Conservation (phyloP, 768 basidiomycete genomes). For the Amanita inopinata region DNA sequence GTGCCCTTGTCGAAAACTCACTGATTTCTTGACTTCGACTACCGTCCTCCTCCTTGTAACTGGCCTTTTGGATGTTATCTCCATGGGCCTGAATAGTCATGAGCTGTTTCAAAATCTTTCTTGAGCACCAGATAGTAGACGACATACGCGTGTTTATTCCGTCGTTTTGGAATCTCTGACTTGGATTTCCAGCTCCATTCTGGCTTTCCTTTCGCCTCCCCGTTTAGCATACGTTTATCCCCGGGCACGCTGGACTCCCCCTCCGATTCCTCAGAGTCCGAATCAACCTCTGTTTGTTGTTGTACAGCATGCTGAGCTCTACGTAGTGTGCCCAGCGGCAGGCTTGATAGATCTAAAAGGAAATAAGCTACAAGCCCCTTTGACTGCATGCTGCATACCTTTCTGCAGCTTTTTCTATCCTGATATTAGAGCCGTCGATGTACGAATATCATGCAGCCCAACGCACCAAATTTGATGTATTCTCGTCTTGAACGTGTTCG, state of each 20-base stretch:
- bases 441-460: background rate
- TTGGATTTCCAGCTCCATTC: constrained; percentile 34
- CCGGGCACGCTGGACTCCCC: background rate
- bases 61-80: constrained; percentile 77
- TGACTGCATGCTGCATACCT: constrained; percentile 12
- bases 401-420: constrained; percentile 19
- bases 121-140: too few species aligned
- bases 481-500: constrained; percentile 4
- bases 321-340: constrained; percentile 58
- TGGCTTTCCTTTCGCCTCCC: constrained; percentile 26
- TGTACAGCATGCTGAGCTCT: constrained; percentile 52
- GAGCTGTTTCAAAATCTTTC: too few species aligned
- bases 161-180: constrained; percentile 46
- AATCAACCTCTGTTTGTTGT: constrained; percentile 27
- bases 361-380: background rate
- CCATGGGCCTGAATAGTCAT: constrained; percentile 61
- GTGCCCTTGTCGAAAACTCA: constrained; percentile 23
- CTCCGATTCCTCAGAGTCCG: constrained; percentile 27
- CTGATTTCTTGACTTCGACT: constrained; percentile 56
- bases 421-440: background rate
- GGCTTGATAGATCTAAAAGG: constrained; percentile 40
- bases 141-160: constrained; percentile 86
- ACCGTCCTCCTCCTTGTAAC: constrained; percentile 65
- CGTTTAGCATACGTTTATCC: constrained; percentile 13
- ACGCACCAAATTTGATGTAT: background rate